Evolutionary conservation across 2,329 filamentous ascomycete genomes (phyloP).

Genomic region (Diaporthe batatas): DNA sequence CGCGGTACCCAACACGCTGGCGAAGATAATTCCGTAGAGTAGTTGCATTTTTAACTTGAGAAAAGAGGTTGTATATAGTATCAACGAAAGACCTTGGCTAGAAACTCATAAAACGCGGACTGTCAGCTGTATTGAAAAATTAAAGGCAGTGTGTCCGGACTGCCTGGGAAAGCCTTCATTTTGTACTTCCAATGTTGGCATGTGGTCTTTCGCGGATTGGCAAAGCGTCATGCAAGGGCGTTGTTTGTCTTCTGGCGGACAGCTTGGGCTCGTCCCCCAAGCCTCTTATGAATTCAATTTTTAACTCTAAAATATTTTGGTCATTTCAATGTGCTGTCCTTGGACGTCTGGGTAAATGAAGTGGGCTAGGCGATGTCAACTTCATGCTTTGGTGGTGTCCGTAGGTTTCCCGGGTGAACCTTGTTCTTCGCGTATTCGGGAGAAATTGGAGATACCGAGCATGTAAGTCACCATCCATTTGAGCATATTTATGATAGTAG

Average conservation of each 20-base stretch:
- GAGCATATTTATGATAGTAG: background rate
- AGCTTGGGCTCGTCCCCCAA: background rate
- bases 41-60: background rate
- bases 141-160: too few species aligned
- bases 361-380: background rate
- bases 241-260: background rate
- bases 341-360: background rate
- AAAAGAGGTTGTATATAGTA: too few species aligned
- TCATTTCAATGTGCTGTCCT: too few species aligned
- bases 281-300: background rate
- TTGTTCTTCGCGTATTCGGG: slow-evolving; percentile 14
- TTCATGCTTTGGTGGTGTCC: background rate
- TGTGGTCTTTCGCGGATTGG: too few species aligned
- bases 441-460: background rate
- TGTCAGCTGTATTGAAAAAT: too few species aligned
- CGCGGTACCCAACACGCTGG: background rate
- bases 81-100: background rate
- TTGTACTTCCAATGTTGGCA: background rate
- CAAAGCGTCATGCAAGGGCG: slow-evolving; percentile 4
- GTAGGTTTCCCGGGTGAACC: slow-evolving; percentile 31
- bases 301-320: background rate
- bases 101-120: background rate
- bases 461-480: background rate
- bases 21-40: background rate
- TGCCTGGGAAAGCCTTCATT: background rate